Evolutionary conservation across 768 basidiomycete genomes (phyloP).

Genomic region (Boletus rubescentipes): DNA sequence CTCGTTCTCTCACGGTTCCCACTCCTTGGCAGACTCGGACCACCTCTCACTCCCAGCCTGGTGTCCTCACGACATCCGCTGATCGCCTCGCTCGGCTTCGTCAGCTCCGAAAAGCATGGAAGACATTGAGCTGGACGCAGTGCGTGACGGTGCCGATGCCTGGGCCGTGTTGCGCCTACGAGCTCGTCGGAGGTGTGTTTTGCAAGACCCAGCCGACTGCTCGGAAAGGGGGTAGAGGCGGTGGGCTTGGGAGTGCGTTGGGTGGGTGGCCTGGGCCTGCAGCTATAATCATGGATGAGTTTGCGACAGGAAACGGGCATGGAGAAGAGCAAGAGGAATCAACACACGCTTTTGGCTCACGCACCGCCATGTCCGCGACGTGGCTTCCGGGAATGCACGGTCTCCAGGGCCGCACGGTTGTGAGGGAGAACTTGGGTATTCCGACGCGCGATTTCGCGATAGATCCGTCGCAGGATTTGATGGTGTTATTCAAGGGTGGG

Average conservation of each 20-base stretch:
- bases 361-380: constrained; percentile 20
- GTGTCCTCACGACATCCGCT: background rate
- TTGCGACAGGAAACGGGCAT: background rate
- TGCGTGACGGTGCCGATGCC: constrained; percentile 29
- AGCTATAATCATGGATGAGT: no score
- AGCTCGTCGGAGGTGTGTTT: constrained; percentile 60
- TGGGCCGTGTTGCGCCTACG: constrained; percentile 50
- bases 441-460: constrained; percentile 56
- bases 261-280: background rate
- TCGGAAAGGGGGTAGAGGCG: background rate
- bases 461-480: constrained; percentile 64
- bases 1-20: no score
- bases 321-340: background rate
- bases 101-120: constrained; percentile 38
- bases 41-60: background rate
- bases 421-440: constrained; percentile 39
- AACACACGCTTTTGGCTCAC: constrained; percentile 20
- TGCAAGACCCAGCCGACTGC: constrained; percentile 37
- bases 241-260: background rate
- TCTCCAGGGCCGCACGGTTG: constrained; percentile 16
- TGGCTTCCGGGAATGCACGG: constrained; percentile 17
- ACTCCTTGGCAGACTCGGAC: no score
- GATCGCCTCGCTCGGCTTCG: constrained; percentile 37
- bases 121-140: constrained; percentile 27
- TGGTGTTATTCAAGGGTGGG: constrained; percentile 41